These are phyloP conservation scores for Fusarium piperis DNA, from an alignment of 2,329 filamentous ascomycete species.

Conservation along the genomic window DNA sequence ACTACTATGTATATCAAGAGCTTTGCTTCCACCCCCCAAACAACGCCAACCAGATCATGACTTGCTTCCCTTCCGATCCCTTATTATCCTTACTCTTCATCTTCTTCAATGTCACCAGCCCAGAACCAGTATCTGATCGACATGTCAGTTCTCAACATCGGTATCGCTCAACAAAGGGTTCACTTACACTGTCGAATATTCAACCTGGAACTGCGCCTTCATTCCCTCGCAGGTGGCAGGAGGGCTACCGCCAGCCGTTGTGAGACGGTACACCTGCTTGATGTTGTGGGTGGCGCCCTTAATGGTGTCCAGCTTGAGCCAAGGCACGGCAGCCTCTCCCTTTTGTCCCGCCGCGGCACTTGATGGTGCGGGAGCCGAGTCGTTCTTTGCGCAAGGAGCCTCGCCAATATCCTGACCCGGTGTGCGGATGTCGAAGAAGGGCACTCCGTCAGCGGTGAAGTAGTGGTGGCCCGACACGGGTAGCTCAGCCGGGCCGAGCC, in stretches of 20 bases:
- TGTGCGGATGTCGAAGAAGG: slow-evolving; percentile 83
- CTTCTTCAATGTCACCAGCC: slow-evolving; percentile 31
- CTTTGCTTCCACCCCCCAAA: background rate
- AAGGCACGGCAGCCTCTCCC: slow-evolving; percentile 77
- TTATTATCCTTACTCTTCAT: slow-evolving; percentile 3
- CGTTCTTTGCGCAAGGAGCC: slow-evolving; percentile 70
- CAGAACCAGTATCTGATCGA: slow-evolving; percentile 43
- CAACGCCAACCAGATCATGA: background rate
- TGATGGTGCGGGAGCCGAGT: slow-evolving; percentile 68
- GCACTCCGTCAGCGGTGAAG: slow-evolving; percentile 76
- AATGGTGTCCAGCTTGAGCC: slow-evolving; percentile 76
- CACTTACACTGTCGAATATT: slow-evolving; percentile 87
- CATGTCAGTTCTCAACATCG: slow-evolving; percentile 20
- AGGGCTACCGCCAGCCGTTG: slow-evolving; percentile 83
- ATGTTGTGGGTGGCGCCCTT: slow-evolving; percentile 67
- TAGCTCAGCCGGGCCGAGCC: slow-evolving; percentile 67
- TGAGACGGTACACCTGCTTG: slow-evolving; percentile 82
- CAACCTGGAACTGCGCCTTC: slow-evolving; percentile 71
- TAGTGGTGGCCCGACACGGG: slow-evolving; percentile 80
- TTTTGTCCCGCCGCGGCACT: slow-evolving; percentile 67
- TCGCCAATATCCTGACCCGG: slow-evolving; percentile 63
- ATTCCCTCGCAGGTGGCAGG: slow-evolving; percentile 77
- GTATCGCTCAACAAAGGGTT: background rate
- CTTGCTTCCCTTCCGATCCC: background rate
- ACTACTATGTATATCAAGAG: slow-evolving; percentile 29